A percentile compares a stretch with the other conserved stretches of the same genome.
Evolutionary conservation across 2,329 filamentous ascomycete genomes (phyloP).

Genomic region (Mariannaea sp.): DNA sequence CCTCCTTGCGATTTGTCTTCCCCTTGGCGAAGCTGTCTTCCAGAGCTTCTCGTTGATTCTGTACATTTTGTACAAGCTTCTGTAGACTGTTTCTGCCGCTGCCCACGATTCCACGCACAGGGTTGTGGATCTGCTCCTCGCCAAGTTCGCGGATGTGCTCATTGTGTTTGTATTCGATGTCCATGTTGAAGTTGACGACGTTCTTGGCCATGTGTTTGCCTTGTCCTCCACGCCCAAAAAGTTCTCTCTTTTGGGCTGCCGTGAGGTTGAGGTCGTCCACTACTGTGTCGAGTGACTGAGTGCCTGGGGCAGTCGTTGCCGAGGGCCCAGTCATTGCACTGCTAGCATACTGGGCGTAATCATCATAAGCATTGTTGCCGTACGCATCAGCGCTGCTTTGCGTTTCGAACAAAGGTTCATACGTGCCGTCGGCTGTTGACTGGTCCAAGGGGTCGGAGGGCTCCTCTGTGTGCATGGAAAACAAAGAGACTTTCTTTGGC

Average conservation of each 20-base stretch:
- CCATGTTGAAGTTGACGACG: constrained; percentile 86
- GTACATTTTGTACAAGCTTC: constrained; percentile 83
- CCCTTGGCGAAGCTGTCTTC: constrained; percentile 91
- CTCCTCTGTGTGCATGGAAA: constrained; percentile 62
- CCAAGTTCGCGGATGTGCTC: constrained; percentile 73
- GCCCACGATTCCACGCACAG: constrained; percentile 82
- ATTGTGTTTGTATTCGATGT: constrained; percentile 84
- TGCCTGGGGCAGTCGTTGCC: constrained; percentile 36
- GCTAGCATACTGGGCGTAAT: constrained; percentile 40
- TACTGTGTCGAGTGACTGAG: constrained; percentile 70
- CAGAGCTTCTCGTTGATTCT: constrained; percentile 81
- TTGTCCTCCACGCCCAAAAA: constrained; percentile 73
- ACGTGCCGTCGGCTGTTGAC: constrained; percentile 41
- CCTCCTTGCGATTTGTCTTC: constrained; percentile 78
- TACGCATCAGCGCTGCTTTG: constrained; percentile 29
- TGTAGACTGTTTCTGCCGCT: constrained; percentile 79
- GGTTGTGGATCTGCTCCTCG: constrained; percentile 76
- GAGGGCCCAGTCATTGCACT: constrained; percentile 40
- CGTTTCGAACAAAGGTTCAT: constrained; percentile 58
- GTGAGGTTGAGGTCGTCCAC: constrained; percentile 81
- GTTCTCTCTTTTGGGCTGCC: constrained; percentile 74
- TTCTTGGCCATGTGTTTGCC: constrained; percentile 51
- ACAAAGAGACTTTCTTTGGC: constrained; percentile 67
- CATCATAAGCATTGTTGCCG: constrained; percentile 36
- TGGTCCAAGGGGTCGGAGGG: constrained; percentile 31